phyloP scores from a whole-genome alignment of 2,329 filamentous ascomycete genomes.

The Talaromyces amestolkiae region DNA sequence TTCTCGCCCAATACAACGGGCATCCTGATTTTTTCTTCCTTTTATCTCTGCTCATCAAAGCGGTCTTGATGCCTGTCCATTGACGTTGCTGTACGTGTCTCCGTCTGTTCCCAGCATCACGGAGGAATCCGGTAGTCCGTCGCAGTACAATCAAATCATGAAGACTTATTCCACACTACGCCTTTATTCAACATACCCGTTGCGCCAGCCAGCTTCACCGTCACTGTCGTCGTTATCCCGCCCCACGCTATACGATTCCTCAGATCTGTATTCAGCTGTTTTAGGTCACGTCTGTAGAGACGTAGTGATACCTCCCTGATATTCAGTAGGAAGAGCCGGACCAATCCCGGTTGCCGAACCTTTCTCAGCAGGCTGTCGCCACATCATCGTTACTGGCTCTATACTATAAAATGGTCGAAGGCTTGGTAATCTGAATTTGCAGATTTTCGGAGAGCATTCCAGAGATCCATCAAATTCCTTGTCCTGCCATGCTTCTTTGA shows the following conservation, averaged over 20 bases:
- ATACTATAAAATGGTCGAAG: not conserved
- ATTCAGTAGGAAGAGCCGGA: not conserved
- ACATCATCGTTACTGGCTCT: conserved; percentile 12
- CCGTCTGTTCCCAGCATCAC: conserved; percentile 14
- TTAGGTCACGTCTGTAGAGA: conserved; percentile 7
- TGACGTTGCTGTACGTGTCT: conserved; percentile 11
- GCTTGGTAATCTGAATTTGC: not conserved
- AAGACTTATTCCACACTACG: conserved; percentile 12
- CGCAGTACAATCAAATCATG: conserved; percentile 21
- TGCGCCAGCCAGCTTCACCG: conserved; percentile 7
- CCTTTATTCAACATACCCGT: conserved; percentile 13
- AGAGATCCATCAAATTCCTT: not conserved
- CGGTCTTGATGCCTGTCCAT: conserved; percentile 15
- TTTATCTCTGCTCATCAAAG: not conserved
- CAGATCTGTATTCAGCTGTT: not conserved
- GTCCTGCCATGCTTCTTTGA: conserved; percentile 13
- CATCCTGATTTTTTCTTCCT: not conserved
- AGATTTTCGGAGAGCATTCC: not conserved
- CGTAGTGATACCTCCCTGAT: conserved; percentile 16
- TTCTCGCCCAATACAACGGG: conserved; percentile 9
- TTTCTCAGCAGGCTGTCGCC: conserved; percentile 6
- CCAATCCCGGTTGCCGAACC: conserved; percentile 12
- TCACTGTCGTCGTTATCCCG: not conserved
- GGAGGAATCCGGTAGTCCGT: conserved; percentile 13
- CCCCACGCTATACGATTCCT: not conserved